Percentiles rank a stretch among this genome's conserved stretches.
phyloP scores from a whole-genome alignment of 495 filamentous ascomycete species.

The Physcia stellaris region DNA sequence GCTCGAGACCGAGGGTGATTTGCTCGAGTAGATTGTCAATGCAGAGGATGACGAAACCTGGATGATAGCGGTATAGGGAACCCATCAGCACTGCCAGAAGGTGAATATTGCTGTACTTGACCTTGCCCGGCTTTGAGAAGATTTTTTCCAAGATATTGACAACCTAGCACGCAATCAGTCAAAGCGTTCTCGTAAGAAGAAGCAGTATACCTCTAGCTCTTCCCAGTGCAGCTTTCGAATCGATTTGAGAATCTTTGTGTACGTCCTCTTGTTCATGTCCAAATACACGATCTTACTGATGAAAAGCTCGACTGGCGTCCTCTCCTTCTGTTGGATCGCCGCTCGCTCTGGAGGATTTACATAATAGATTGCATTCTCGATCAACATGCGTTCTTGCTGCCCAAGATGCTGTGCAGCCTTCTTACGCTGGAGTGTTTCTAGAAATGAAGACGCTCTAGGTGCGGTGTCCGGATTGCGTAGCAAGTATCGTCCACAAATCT shows the following conservation, averaged over 20 bases:
- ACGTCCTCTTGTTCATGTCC: slow-evolving; percentile 87
- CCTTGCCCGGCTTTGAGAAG: slow-evolving; percentile 89
- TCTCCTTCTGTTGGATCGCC: slow-evolving; percentile 91
- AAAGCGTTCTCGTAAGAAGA: background rate
- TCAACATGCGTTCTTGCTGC: slow-evolving; percentile 92
- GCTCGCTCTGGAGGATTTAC: slow-evolving; percentile 89
- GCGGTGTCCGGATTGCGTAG: slow-evolving; percentile 88
- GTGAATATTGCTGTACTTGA: slow-evolving; percentile 96
- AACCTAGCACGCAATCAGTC: slow-evolving; percentile 30
- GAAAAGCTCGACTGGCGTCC: slow-evolving; percentile 83
- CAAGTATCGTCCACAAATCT: slow-evolving; percentile 93
- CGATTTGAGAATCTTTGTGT: slow-evolving; percentile 83
- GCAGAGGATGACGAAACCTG: slow-evolving; percentile 73
- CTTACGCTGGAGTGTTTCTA: slow-evolving; percentile 91
- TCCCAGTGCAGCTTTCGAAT: slow-evolving; percentile 97
- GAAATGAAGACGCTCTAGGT: slow-evolving; percentile 80
- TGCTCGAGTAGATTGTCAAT: slow-evolving; percentile 86
- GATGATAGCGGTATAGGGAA: slow-evolving; percentile 79
- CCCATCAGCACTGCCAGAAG: slow-evolving; percentile 84
- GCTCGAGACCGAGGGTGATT: slow-evolving; percentile 77
- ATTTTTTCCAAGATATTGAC: slow-evolving; percentile 76
- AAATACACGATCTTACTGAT: slow-evolving; percentile 82
- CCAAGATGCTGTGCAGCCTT: slow-evolving; percentile 90
- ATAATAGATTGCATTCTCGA: slow-evolving; percentile 97
- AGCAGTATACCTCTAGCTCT: slow-evolving; percentile 54